These are phyloP conservation scores for Forsythia suspensa DNA, from an alignment of 257 asterid species.

Conservation along the genomic window DNA sequence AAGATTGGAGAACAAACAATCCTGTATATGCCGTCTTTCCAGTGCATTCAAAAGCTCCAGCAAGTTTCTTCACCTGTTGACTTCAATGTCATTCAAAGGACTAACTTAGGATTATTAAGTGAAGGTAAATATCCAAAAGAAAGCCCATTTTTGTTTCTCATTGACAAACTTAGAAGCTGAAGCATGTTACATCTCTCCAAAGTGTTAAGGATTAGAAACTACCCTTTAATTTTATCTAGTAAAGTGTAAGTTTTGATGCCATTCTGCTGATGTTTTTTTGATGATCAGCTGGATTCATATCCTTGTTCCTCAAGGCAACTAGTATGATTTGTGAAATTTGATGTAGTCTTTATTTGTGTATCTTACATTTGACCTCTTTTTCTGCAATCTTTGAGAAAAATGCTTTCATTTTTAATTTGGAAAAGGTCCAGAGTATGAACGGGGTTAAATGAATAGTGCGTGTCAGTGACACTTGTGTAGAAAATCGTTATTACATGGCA, in stretches of 20 bases:
- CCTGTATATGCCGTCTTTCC: conserved; percentile 87
- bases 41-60: conserved; percentile 45
- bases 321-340: neutral
- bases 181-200: conserved; percentile 7
- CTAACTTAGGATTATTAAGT: conserved; percentile 62
- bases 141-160: conserved; percentile 13
- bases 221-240: neutral
- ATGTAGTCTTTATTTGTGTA: conserved; percentile 16
- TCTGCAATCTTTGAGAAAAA: neutral
- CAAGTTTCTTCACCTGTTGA: conserved; percentile 60
- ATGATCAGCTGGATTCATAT: conserved; percentile 12
- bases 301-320: conserved; percentile 11
- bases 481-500: conserved; percentile 17
- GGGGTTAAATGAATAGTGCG: neutral
- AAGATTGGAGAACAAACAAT: conserved; percentile 72
- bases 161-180: conserved; percentile 11
- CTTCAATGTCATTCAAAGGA: conserved; percentile 75
- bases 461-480: neutral
- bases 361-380: neutral
- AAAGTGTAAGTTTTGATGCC: no score
- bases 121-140: conserved; percentile 60
- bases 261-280: conserved; percentile 12
- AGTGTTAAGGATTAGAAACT: conserved; percentile 4
- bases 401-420: neutral
- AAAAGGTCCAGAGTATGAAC: neutral